Evolutionary conservation across 2,329 filamentous ascomycete genomes (phyloP).

Genomic region (Cryphonectria naterciae): DNA sequence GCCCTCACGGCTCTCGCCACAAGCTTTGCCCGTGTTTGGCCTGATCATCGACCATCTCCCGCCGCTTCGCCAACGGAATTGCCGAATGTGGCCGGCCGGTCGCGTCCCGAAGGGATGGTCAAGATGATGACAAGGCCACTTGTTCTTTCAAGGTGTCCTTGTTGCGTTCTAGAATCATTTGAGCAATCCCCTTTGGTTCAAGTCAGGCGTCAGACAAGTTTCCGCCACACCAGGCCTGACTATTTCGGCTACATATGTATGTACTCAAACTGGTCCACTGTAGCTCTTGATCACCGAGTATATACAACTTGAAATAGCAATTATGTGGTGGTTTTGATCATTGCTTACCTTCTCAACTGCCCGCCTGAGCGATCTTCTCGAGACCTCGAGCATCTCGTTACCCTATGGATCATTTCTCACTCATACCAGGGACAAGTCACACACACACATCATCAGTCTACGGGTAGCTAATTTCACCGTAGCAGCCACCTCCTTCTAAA

Average conservation of each 20-base stretch:
- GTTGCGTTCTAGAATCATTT: not conserved
- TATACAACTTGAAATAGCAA: not conserved
- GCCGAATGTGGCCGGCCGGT: not conserved
- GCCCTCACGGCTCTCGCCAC: not conserved
- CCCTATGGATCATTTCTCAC: too few relatives aligned
- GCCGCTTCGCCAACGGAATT: not conserved
- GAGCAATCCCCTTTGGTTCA: not conserved
- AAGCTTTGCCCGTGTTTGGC: not conserved
- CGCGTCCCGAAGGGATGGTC: not conserved
- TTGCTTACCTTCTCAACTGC: too few relatives aligned
- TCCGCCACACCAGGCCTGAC: not conserved
- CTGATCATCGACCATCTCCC: not conserved
- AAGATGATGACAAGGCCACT: not conserved
- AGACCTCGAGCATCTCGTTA: too few relatives aligned
- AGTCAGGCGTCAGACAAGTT: not conserved
- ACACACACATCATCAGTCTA: too few relatives aligned
- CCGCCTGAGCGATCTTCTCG: too few relatives aligned
- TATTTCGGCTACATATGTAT: not conserved
- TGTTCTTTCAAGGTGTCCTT: not conserved
- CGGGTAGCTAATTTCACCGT: too few relatives aligned
- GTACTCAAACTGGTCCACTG: too few relatives aligned
- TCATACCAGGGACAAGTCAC: too few relatives aligned
- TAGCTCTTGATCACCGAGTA: too few relatives aligned
- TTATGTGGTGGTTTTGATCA: not conserved
- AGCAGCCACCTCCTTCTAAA: too few relatives aligned